These are phyloP conservation scores for Ceratobasidium sp. DNA, from an alignment of 1,284 basidiomycete species.

Conservation along the genomic window DNA sequence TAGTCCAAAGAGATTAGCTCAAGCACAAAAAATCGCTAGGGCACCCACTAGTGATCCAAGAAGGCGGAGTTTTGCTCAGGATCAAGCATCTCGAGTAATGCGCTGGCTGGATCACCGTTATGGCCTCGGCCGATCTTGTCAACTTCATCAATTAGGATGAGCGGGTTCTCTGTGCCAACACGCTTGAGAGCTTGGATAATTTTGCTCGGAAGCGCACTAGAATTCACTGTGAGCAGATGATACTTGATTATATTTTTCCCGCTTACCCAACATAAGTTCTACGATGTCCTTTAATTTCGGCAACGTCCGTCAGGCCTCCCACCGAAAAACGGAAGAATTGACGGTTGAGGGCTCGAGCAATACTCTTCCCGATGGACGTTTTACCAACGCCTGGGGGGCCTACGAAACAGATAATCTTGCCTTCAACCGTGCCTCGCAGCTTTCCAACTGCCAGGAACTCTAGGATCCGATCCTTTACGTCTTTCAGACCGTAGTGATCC, in stretches of 20 bases:
- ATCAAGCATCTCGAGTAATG: slow-evolving; percentile 95
- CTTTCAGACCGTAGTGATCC: slow-evolving; percentile 95
- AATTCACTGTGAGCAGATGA: not conserved
- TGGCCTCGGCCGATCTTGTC: slow-evolving; percentile 98
- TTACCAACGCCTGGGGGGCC: slow-evolving; percentile 98
- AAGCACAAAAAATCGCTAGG: not conserved
- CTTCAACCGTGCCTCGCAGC: slow-evolving; percentile 93
- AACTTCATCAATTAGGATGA: slow-evolving; percentile 96
- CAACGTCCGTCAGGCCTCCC: slow-evolving; percentile 95
- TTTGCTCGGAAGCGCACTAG: slow-evolving; percentile 91
- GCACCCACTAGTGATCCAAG: slow-evolving; percentile 88
- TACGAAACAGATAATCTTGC: slow-evolving; percentile 96
- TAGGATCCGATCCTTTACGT: slow-evolving; percentile 96
- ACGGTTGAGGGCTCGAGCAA: slow-evolving; percentile 82
- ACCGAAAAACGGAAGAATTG: slow-evolving; percentile 97
- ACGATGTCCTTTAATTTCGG: slow-evolving; percentile 98
- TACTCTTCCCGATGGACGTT: slow-evolving; percentile 94
- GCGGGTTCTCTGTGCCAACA: slow-evolving; percentile 95
- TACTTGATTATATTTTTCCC: slow-evolving; percentile 17
- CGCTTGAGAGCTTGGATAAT: slow-evolving; percentile 97
- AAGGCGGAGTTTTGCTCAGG: slow-evolving; percentile 97
- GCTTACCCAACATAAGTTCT: slow-evolving; percentile 90
- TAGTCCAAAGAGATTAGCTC: not conserved
- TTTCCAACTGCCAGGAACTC: slow-evolving; percentile 99
- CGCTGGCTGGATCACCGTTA: slow-evolving; percentile 95